Conservation (phyloP, 345 rosid genomes). For the Dimocarpus longan region DNA sequence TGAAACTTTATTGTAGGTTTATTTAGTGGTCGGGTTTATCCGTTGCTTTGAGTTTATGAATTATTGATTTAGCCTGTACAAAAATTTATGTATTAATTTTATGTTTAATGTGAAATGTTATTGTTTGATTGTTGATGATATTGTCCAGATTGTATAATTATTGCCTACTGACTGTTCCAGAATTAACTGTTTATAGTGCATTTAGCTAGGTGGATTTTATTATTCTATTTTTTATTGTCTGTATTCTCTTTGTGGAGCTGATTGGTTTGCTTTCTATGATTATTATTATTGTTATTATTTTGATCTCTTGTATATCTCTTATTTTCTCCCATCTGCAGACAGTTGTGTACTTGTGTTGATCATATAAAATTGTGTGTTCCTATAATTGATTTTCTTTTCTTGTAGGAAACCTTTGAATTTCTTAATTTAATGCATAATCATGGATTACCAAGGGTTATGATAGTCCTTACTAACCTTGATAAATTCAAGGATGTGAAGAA, state of each 20-base stretch:
- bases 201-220: neutral
- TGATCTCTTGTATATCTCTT: neutral
- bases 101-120: neutral
- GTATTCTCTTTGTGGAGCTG: neutral
- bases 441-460: slow-evolving; percentile 94
- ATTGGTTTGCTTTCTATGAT: neutral
- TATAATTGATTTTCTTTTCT: slow-evolving; percentile 18
- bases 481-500: slow-evolving; percentile 89
- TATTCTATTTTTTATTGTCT: neutral
- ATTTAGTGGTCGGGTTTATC: neutral
- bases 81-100: neutral
- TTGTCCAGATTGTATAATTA: neutral
- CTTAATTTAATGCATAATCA: slow-evolving; percentile 93
- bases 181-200: neutral
- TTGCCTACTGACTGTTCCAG: neutral
- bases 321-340: neutral
- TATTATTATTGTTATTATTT: neutral
- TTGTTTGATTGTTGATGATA: neutral
- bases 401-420: slow-evolving; percentile 95
- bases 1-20: neutral
- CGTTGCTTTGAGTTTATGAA: neutral
- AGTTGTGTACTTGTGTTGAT: neutral
- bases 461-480: slow-evolving; percentile 96
- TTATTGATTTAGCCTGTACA: neutral
- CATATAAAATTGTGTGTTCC: neutral